A percentile compares a stretch with the other conserved stretches of the same genome.
These are phyloP conservation scores for Salix udensis DNA, from an alignment of 345 rosid genomes.

Conservation along the genomic window DNA sequence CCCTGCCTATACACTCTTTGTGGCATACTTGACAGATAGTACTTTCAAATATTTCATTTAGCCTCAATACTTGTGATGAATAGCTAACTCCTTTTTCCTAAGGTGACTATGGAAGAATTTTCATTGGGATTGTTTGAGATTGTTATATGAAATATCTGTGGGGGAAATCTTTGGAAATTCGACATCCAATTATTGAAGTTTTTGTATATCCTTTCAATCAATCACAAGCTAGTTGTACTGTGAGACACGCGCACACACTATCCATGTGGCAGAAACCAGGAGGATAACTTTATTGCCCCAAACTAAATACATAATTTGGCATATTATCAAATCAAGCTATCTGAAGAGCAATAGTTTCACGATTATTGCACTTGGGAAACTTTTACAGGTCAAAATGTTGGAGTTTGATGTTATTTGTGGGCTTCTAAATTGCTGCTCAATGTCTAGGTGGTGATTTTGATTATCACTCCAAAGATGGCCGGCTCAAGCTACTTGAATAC, in stretches of 20 bases:
- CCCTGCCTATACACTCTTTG: background rate
- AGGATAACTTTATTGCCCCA: background rate
- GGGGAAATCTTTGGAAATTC: background rate
- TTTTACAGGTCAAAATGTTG: background rate
- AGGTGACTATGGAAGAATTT: background rate
- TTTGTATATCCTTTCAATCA: background rate
- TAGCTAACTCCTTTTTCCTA: background rate
- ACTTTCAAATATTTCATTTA: background rate
- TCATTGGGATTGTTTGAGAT: background rate
- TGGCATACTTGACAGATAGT: background rate
- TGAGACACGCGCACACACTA: background rate
- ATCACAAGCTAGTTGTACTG: background rate
- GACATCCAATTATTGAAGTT: background rate
- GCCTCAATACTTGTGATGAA: background rate
- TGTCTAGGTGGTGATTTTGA: slow-evolving; percentile 28
- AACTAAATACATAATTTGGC: background rate
- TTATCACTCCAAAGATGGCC: slow-evolving; percentile 19
- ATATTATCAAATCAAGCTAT: background rate
- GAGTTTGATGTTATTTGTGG: background rate
- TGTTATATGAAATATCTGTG: background rate
- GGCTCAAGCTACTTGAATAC: slow-evolving; percentile 26
- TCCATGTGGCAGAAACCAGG: background rate
- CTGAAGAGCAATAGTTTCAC: background rate
- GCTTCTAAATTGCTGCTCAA: slow-evolving; percentile 3
- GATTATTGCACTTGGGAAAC: background rate